A percentile compares a stretch with the other conserved stretches of the same genome.
Evolutionary conservation across 139 green algal species (phyloP).

Genomic region (Eudorina sp.): DNA sequence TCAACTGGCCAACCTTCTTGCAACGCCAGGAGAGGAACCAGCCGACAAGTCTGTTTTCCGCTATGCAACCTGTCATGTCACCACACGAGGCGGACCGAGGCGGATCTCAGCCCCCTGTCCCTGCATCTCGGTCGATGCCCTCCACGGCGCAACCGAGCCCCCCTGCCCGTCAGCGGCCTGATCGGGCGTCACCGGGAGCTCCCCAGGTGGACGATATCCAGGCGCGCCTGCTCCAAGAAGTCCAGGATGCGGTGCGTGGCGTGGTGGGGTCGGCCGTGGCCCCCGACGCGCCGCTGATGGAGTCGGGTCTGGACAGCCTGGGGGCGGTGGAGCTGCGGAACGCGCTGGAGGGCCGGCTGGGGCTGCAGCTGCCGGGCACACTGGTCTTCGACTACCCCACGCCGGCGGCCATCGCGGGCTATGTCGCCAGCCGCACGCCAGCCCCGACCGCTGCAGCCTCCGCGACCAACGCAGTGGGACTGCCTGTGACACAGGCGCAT

Average conservation of each 20-base stretch:
- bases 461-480: too few relatives aligned
- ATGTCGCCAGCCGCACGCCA: constrained; percentile 2
- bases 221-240: constrained; percentile 2
- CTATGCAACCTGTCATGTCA: too few relatives aligned
- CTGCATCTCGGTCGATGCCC: not conserved
- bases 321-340: constrained; percentile 76
- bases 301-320: constrained; percentile 75
- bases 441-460: too few relatives aligned
- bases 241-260: constrained; percentile 9
- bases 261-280: constrained; percentile 62
- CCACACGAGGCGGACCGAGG: too few relatives aligned
- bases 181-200: too few relatives aligned
- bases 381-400: constrained; percentile 87
- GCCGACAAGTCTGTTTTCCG: not conserved
- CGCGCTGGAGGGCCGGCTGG: constrained; percentile 66
- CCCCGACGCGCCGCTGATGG: constrained; percentile 69
- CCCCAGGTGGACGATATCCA: too few relatives aligned
- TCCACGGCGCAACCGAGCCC: too few relatives aligned
- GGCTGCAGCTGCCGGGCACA: constrained; percentile 76
- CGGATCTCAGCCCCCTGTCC: too few relatives aligned
- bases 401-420: constrained; percentile 30
- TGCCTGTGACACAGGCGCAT: too few relatives aligned
- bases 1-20: constrained; percentile 48
- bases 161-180: too few relatives aligned
- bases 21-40: not conserved